Percentiles rank a stretch among this genome's conserved stretches.
These are phyloP conservation scores for Fusarium heterosporum DNA, from an alignment of 2,329 filamentous ascomycete species.

Conservation along the genomic window DNA sequence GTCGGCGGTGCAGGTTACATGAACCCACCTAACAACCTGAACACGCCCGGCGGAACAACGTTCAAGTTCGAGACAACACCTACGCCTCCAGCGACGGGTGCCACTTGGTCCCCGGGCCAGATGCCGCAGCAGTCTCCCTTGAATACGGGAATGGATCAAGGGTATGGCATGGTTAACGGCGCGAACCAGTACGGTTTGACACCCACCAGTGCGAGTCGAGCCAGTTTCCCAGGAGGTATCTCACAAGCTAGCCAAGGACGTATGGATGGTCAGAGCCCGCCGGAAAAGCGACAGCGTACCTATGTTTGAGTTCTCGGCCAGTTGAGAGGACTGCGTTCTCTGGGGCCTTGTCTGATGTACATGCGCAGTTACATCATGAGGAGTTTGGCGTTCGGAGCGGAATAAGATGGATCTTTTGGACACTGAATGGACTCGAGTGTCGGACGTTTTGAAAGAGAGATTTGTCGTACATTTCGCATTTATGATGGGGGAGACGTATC, in stretches of 20 bases:
- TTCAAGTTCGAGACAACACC: slow-evolving; percentile 68
- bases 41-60: slow-evolving; percentile 40
- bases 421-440: slow-evolving; percentile 14
- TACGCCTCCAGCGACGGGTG: slow-evolving; percentile 61
- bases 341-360: slow-evolving; percentile 32
- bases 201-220: slow-evolving; percentile 47
- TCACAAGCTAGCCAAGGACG: slow-evolving; percentile 44
- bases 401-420: slow-evolving; percentile 23
- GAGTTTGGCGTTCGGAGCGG: slow-evolving; percentile 45
- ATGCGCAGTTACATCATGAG: slow-evolving; percentile 31
- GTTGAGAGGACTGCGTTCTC: slow-evolving; percentile 2
- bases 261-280: slow-evolving; percentile 58
- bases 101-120: slow-evolving; percentile 65
- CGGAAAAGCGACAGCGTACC: slow-evolving; percentile 65
- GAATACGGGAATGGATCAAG: slow-evolving; percentile 56
- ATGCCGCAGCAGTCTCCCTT: slow-evolving; percentile 63
- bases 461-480: slow-evolving; percentile 29
- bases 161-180: slow-evolving; percentile 61
- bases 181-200: slow-evolving; percentile 55
- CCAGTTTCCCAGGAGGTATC: slow-evolving; percentile 44
- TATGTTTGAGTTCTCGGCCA: slow-evolving; percentile 35
- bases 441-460: slow-evolving; percentile 15
- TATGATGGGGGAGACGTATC: slow-evolving; percentile 32
- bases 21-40: slow-evolving; percentile 49
- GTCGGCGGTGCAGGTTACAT: slow-evolving; percentile 52